Evolutionary conservation across 345 rosid species (phyloP).

Genomic region (Rhodomyrtus tomentosa): DNA sequence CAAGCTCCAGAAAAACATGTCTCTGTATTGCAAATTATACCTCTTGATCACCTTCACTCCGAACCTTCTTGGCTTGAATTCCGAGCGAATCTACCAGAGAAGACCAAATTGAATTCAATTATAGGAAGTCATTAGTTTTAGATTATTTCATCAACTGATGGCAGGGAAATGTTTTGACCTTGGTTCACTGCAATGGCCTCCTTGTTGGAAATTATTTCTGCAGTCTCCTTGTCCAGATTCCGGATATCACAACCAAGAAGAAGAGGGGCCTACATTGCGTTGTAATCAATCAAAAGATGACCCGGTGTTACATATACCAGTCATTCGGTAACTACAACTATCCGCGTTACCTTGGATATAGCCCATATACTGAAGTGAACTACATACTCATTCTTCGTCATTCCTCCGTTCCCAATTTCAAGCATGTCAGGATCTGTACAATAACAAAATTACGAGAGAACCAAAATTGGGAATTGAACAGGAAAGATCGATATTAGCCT

Average conservation of each 20-base stretch:
- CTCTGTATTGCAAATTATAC: neutral
- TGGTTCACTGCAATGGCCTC: constrained; percentile 40
- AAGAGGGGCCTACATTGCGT: constrained; percentile 29
- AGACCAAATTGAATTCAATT: neutral
- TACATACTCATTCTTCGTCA: constrained; percentile 70
- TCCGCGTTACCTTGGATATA: constrained; percentile 53
- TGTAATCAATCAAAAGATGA: neutral
- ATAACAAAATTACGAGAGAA: neutral
- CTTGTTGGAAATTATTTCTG: constrained; percentile 19
- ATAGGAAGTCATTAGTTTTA: neutral
- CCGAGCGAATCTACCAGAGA: constrained; percentile 22
- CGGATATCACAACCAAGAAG: constrained; percentile 32
- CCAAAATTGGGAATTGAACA: neutral
- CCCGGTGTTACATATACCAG: neutral
- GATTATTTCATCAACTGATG: neutral
- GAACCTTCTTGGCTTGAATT: constrained; percentile 41
- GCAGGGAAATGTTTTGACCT: constrained; percentile 11
- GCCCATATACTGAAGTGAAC: constrained; percentile 96
- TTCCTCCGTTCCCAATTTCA: constrained; percentile 97
- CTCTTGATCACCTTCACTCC: constrained; percentile 30
- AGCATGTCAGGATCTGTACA: constrained; percentile 94
- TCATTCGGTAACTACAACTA: neutral
- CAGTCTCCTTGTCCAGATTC: constrained; percentile 15
- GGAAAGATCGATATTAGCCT: neutral
- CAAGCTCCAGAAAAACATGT: neutral